Evolutionary conservation across 495 filamentous ascomycete genomes (phyloP).

Genomic region (Aspergillus bertholletiae): DNA sequence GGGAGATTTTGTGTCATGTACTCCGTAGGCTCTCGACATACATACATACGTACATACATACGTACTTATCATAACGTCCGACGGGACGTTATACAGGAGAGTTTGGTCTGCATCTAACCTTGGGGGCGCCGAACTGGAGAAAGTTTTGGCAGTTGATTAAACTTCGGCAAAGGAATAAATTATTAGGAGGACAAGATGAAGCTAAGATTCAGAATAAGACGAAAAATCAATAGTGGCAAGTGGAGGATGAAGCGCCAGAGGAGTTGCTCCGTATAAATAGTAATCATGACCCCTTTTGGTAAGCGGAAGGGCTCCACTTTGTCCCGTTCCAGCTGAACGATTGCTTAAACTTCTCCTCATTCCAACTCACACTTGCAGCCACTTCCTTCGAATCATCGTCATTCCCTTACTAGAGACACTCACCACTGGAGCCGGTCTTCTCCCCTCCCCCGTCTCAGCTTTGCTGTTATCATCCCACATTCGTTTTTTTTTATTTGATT

Average conservation of each 20-base stretch:
- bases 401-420: too few species aligned
- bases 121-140: too few species aligned
- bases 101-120: background rate
- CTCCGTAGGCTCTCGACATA: too few species aligned
- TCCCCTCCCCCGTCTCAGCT: background rate
- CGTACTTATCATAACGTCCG: background rate
- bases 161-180: too few species aligned
- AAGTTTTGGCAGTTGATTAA: too few species aligned
- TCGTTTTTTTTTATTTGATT: background rate
- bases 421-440: background rate
- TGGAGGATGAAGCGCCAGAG: background rate
- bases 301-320: background rate
- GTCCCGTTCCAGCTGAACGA: background rate
- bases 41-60: background rate
- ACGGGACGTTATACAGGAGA: background rate
- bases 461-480: slow-evolving; percentile 10
- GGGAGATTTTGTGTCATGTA: too few species aligned
- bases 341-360: background rate
- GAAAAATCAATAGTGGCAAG: background rate
- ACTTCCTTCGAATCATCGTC: slow-evolving; percentile 8
- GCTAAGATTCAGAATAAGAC: slow-evolving; percentile 1
- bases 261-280: background rate
- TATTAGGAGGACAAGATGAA: too few species aligned
- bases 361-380: slow-evolving; percentile 9
- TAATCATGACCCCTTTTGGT: background rate